These are phyloP conservation scores for Astrocystis sublimbata DNA, from an alignment of 495 filamentous ascomycete genomes.

Conservation along the genomic window DNA sequence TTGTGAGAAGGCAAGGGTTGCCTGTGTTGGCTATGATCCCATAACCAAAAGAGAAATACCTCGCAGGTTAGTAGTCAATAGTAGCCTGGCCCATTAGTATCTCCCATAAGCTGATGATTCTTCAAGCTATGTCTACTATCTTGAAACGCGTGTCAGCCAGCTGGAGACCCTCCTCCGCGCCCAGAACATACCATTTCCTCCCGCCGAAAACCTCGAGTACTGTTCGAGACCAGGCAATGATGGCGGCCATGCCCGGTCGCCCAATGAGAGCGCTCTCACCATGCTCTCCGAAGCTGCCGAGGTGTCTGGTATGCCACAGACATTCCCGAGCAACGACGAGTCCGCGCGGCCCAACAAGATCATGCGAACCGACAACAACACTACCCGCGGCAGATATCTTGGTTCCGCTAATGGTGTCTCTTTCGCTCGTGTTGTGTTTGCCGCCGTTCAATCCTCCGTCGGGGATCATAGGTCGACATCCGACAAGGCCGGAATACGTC, in stretches of 20 bases:
- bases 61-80: conserved; percentile 59
- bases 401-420: conserved; percentile 90
- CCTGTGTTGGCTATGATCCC: conserved; percentile 92
- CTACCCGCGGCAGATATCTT: conserved; percentile 74
- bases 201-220: conserved; percentile 75
- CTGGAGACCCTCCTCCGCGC: conserved; percentile 75
- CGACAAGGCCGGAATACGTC: conserved; percentile 51
- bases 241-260: conserved; percentile 43
- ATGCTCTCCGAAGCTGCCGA: conserved; percentile 28
- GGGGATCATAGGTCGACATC: conserved; percentile 62
- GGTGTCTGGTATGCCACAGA: conserved; percentile 27
- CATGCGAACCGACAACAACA: conserved; percentile 77
- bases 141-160: conserved; percentile 81
- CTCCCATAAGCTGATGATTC: conserved; percentile 23
- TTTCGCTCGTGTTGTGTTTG: conserved; percentile 92
- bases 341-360: conserved; percentile 67
- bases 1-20: conserved; percentile 85
- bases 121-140: conserved; percentile 88
- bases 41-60: conserved; percentile 95
- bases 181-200: conserved; percentile 69
- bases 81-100: neutral
- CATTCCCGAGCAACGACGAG: conserved; percentile 56
- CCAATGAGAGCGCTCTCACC: conserved; percentile 38
- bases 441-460: conserved; percentile 86
- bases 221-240: conserved; percentile 56